Evolutionary conservation across 2,329 filamentous ascomycete species (phyloP).

Genomic region (Diaporthe citrichinensis): DNA sequence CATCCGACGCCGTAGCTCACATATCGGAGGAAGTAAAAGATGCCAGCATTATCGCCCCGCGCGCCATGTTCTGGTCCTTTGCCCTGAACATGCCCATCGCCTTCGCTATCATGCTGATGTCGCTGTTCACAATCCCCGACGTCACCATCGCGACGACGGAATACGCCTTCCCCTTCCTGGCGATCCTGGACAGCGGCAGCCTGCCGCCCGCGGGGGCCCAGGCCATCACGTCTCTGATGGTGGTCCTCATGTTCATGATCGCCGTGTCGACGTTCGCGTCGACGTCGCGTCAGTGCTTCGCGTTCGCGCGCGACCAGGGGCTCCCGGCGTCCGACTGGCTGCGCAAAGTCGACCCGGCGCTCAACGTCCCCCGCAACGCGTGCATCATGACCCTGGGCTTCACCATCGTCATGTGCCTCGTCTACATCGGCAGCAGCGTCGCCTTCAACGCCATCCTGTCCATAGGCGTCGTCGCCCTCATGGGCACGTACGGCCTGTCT

Average conservation of each 20-base stretch:
- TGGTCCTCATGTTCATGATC: constrained; percentile 63
- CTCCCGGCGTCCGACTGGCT: constrained; percentile 57
- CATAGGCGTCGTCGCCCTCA: constrained; percentile 63
- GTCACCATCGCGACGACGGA: constrained; percentile 56
- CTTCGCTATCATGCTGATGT: constrained; percentile 43
- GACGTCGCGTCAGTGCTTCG: constrained; percentile 70
- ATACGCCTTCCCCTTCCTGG: constrained; percentile 72
- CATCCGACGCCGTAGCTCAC: constrained; percentile 48
- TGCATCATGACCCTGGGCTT: background rate
- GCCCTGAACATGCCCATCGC: constrained; percentile 51
- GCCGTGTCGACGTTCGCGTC: constrained; percentile 69
- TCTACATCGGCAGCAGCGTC: constrained; percentile 17
- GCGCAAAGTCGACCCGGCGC: constrained; percentile 44
- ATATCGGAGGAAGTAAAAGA: constrained; percentile 51
- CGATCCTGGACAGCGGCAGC: constrained; percentile 64
- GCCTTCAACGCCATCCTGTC: constrained; percentile 50
- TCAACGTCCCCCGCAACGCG: constrained; percentile 19
- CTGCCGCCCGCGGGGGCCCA: constrained; percentile 51
- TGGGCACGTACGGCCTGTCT: constrained; percentile 66
- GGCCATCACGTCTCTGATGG: constrained; percentile 64
- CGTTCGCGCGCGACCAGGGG: constrained; percentile 63
- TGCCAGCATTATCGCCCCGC: constrained; percentile 48
- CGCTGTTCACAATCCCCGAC: constrained; percentile 1
- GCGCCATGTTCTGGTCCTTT: constrained; percentile 51
- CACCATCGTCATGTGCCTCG: constrained; percentile 5